Evolutionary conservation across 345 rosid species (phyloP), one percentile per base, ranked within the genome.

Genomic region (Syzygium aromaticum): DNA sequence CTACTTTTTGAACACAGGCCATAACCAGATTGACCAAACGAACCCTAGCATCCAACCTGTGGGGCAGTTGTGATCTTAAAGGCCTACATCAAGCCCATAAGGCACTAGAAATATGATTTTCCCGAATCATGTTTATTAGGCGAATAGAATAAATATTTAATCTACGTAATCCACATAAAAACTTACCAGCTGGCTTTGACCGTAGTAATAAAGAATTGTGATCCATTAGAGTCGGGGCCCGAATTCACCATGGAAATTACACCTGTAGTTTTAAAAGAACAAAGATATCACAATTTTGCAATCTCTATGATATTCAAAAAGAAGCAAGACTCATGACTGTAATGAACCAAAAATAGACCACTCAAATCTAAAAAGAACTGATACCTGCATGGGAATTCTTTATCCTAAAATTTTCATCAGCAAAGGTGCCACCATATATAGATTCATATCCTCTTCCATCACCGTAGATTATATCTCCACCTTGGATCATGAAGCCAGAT

Each of bases 401-500:
- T 86, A 92, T 91, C 96, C 94, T 95, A 63, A 98, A 95, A 90
- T 95, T 96, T 89, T 98, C 99, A 30, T 98, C 99, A n/a, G 94
- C 91, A 87, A 98, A 98, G 52, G 91, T 88, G 88, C 98, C 95
- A 46, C 98, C 98, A 54, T 95, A 96, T 33, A 95, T 95, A 17
- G 99, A 98, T 54, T 95, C 96, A 8, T 87, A 90, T 84, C 99
- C 98, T 91, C 86, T 95, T 38, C 99, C 99, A 91, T 95, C 97
- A 84, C 96, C 92, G 78, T 46, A 63, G 88, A 93, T 91, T 40
- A 98, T 89, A 89, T 98, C 99, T 84, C 99, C 99, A 57, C 99
- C 99, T 93, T 98, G 99, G 90, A 95, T 92, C 88, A 98, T 92
- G 80, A 98, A 96, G 57, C 99, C 99, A 82, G 99, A 94, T 93